Evolutionary conservation across 2,329 filamentous ascomycete species (phyloP).

Genomic region (Arthrinium puccinioides): DNA sequence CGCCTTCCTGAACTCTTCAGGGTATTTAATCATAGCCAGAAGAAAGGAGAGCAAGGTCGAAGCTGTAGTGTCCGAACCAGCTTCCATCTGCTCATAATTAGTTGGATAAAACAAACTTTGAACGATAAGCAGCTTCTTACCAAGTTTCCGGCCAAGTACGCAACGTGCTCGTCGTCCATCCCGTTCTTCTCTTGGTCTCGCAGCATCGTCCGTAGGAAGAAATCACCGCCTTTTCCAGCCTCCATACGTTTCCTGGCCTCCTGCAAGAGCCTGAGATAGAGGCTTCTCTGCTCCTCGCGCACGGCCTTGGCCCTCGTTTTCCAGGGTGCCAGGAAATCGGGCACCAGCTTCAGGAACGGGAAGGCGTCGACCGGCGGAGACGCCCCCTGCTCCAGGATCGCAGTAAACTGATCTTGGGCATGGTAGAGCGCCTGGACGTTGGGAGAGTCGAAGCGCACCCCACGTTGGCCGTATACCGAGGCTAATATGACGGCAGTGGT

Average conservation of each 20-base stretch:
- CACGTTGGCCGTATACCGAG: constrained; percentile 10
- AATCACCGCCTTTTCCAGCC: constrained; percentile 6
- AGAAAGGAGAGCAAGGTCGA: constrained; percentile 33
- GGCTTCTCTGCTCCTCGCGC: constrained; percentile 6
- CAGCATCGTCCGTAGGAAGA: constrained; percentile 7
- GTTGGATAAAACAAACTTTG: no score
- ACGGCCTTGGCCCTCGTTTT: constrained; percentile 6
- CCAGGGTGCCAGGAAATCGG: constrained; percentile 15
- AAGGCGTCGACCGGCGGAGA: constrained; percentile 13
- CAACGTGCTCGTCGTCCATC: constrained; percentile 20
- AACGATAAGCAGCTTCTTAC: no score
- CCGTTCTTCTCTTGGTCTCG: constrained; percentile 9
- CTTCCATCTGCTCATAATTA: no score
- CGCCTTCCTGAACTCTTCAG: constrained; percentile 31
- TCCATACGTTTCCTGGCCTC: constrained; percentile 8
- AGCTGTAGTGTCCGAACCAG: constrained; percentile 35
- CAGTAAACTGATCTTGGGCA: constrained; percentile 8
- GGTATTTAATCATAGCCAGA: constrained; percentile 37
- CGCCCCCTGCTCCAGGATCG: constrained; percentile 7
- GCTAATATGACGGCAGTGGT: constrained; percentile 12
- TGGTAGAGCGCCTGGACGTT: constrained; percentile 9
- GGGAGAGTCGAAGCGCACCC: constrained; percentile 4
- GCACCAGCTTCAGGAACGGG: constrained; percentile 11
- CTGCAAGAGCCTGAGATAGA: constrained; percentile 11
- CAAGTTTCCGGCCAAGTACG: constrained; percentile 26